A percentile compares a stretch with the other conserved stretches of the same genome.
Conservation (phyloP, 1,284 basidiomycete species). For the Ganoderma multipileum region DNA sequence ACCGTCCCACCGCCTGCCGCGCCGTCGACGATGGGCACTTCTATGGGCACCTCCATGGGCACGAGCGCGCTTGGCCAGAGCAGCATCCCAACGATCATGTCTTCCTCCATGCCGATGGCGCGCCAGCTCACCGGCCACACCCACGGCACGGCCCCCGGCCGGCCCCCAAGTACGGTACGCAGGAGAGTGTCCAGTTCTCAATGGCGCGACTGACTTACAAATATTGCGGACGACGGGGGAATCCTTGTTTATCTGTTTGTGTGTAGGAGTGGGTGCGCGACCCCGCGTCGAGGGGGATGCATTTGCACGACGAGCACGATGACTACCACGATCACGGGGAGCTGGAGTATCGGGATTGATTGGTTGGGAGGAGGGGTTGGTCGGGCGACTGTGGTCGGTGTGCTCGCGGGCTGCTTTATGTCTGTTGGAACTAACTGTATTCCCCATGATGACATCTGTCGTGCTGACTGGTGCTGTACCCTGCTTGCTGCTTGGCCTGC, state of each 20-base stretch:
- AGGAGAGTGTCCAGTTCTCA: slow-evolving; percentile 27
- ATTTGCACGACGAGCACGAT: slow-evolving; percentile 19
- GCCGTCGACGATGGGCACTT: slow-evolving; percentile 33
- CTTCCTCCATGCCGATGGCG: slow-evolving; percentile 13
- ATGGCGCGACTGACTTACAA: slow-evolving; percentile 23
- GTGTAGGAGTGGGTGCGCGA: slow-evolving; percentile 29
- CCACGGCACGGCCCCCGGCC: slow-evolving; percentile 11
- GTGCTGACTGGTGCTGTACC: neutral
- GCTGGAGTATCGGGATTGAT: slow-evolving; percentile 32
- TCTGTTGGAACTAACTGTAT: neutral
- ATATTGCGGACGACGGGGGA: neutral
- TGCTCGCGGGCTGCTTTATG: neutral
- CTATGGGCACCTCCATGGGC: slow-evolving; percentile 32
- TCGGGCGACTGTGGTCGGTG: too few species aligned
- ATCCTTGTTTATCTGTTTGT: neutral
- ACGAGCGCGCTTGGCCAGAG: slow-evolving; percentile 29
- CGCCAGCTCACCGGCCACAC: slow-evolving; percentile 21
- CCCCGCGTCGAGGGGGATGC: slow-evolving; percentile 24
- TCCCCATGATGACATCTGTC: neutral
- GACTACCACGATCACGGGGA: slow-evolving; percentile 32
- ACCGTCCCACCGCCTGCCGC: slow-evolving; percentile 33
- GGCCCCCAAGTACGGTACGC: slow-evolving; percentile 32
- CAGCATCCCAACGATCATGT: slow-evolving; percentile 28
- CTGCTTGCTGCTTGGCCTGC: neutral
- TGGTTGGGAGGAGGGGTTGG: neutral